Evolutionary conservation across 371 early-diverging fungal genomes (phyloP).

Genomic region (Lichtheimia ramosa): DNA sequence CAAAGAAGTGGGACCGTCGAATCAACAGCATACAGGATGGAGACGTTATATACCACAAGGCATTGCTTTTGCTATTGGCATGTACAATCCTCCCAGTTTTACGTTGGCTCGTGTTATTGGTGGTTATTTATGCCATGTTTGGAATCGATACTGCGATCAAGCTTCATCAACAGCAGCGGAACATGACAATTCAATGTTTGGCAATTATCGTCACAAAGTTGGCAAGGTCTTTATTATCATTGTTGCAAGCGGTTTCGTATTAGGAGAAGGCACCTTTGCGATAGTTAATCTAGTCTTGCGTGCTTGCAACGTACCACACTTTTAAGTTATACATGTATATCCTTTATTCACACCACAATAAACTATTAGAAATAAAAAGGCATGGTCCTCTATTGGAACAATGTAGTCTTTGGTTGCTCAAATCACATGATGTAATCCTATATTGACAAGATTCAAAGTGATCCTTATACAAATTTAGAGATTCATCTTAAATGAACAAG

Average conservation of each 20-base stretch:
- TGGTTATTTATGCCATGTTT: constrained; percentile 49
- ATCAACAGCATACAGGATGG: constrained; percentile 21
- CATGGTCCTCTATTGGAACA: no score
- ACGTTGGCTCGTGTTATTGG: constrained; percentile 76
- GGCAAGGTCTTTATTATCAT: constrained; percentile 70
- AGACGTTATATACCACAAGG: constrained; percentile 65
- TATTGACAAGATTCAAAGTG: no score
- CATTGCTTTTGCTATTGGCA: constrained; percentile 84
- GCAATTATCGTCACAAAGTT: constrained; percentile 27
- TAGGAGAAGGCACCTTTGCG: constrained; percentile 81
- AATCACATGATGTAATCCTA: no score
- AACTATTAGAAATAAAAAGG: no score
- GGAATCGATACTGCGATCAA: constrained; percentile 49
- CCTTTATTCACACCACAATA: no score
- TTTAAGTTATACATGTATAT: constrained; percentile 14
- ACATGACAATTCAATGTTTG: constrained; percentile 13
- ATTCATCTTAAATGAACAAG: no score
- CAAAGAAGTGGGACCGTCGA: constrained; percentile 29
- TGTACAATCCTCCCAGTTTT: constrained; percentile 83
- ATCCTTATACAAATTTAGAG: no score
- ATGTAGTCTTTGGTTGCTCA: no score
- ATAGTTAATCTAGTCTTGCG: constrained; percentile 56
- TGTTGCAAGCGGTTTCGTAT: constrained; percentile 77
- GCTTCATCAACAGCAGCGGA: neutral
- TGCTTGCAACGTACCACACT: constrained; percentile 44